These are phyloP conservation scores for Wickerhamia fluorescens DNA, from an alignment of 805 yeast genomes.

Conservation along the genomic window DNA sequence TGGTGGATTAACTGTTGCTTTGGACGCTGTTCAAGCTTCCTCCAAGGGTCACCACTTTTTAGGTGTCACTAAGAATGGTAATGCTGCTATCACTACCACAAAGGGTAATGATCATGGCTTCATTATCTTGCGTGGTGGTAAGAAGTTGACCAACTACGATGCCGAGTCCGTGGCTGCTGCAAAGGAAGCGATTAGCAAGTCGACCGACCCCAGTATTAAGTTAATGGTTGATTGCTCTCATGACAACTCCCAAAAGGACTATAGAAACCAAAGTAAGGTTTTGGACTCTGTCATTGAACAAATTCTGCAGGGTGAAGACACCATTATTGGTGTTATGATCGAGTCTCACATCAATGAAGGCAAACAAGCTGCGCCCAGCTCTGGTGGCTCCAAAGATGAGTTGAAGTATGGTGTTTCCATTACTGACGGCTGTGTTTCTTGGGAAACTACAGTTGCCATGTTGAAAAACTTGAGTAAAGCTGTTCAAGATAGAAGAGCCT, in stretches of 20 bases:
- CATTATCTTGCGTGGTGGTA: conserved; percentile 94
- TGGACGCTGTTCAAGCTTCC: conserved; percentile 92
- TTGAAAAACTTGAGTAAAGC: conserved; percentile 74
- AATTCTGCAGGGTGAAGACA: conserved; percentile 70
- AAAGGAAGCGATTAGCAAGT: conserved; percentile 49
- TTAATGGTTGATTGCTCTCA: conserved; percentile 98
- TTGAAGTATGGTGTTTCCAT: conserved; percentile 91
- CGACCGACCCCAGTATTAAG: conserved; percentile 42
- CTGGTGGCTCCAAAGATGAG: conserved; percentile 42
- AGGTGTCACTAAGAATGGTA: conserved; percentile 96
- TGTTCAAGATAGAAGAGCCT: conserved; percentile 70
- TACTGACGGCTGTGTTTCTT: conserved; percentile 93
- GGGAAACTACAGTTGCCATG: conserved; percentile 83
- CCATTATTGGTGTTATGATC: conserved; percentile 89
- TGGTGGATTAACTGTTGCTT: conserved; percentile 86
- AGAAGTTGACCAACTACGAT: conserved; percentile 88
- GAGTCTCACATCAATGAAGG: conserved; percentile 92
- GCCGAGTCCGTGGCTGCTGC: conserved; percentile 70
- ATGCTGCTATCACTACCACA: conserved; percentile 93
- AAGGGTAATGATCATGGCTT: conserved; percentile 94
- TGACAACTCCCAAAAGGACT: conserved; percentile 93
- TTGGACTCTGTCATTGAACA: conserved; percentile 76
- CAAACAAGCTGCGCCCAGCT: conserved; percentile 70
- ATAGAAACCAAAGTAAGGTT: conserved; percentile 93
- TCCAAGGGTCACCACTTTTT: conserved; percentile 88